These are phyloP conservation scores for Gomphus bonarii DNA, from an alignment of 1,284 basidiomycete genomes.

Conservation along the genomic window DNA sequence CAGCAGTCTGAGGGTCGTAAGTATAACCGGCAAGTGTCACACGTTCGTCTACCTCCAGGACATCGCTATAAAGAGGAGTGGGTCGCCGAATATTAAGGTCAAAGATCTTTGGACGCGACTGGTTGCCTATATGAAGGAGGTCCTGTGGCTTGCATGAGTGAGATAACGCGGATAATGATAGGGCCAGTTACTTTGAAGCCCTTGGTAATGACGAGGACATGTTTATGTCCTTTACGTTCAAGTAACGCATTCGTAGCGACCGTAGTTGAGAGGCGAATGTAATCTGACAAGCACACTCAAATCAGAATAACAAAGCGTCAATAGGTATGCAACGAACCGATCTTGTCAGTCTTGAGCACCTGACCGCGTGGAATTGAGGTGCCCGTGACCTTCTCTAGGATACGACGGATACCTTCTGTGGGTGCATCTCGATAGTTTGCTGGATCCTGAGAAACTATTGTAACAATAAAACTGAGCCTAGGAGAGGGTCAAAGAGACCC, in stretches of 20 bases:
- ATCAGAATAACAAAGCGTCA: background rate
- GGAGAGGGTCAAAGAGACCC: background rate
- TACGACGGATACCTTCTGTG: conserved; percentile 87
- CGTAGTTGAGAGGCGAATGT: conserved; percentile 88
- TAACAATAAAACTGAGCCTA: background rate
- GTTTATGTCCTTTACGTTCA: conserved; percentile 87
- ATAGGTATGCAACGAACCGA: conserved; percentile 42
- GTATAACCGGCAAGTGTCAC: conserved; percentile 92
- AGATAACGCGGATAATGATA: conserved; percentile 20
- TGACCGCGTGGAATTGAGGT: conserved; percentile 53
- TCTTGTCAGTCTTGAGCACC: conserved; percentile 71
- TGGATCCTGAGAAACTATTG: conserved; percentile 74
- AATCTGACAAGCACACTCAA: conserved; percentile 44
- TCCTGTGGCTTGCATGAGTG: conserved; percentile 31
- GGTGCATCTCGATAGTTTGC: conserved; percentile 89
- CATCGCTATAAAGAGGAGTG: conserved; percentile 67
- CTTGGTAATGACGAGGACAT: conserved; percentile 86
- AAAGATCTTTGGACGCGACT: conserved; percentile 84
- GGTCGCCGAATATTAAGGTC: conserved; percentile 80
- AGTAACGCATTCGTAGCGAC: conserved; percentile 95
- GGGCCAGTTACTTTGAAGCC: conserved; percentile 55
- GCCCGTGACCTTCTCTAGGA: conserved; percentile 72
- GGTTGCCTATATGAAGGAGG: conserved; percentile 86
- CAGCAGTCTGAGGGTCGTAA: conserved; percentile 72
- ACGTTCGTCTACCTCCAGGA: conserved; percentile 89